A percentile compares a stretch with the other conserved stretches of the same genome.
phyloP scores from a whole-genome alignment of 2,329 filamentous ascomycete species.

The Dactylellina parvicollis region DNA sequence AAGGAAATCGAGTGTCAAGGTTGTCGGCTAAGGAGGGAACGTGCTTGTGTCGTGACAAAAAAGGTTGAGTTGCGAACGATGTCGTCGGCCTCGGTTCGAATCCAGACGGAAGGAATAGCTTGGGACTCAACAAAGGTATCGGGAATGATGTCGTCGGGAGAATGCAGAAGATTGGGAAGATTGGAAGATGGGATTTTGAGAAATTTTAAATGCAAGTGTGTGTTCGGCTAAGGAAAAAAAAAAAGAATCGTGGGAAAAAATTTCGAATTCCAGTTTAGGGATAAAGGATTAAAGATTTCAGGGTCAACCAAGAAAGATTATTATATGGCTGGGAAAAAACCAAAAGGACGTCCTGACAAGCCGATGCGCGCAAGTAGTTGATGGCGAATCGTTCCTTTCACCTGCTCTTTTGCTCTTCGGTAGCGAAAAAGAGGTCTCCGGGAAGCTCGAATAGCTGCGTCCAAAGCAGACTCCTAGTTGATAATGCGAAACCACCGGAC shows the following conservation, averaged over 20 bases:
- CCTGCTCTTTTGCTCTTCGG: constrained; percentile 13
- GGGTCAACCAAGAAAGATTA: constrained; percentile 22
- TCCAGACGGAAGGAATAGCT: constrained; percentile 24
- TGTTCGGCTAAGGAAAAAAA: constrained; percentile 49
- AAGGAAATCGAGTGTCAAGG: constrained; percentile 7
- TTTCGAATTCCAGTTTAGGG: constrained; percentile 55
- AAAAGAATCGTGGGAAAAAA: constrained; percentile 51
- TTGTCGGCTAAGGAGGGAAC: constrained; percentile 61
- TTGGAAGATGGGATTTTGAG: constrained; percentile 15
- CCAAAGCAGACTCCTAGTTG: background rate
- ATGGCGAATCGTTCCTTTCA: background rate
- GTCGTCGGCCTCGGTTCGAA: constrained; percentile 22
- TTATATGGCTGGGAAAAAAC: constrained; percentile 5
- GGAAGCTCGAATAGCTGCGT: constrained; percentile 22
- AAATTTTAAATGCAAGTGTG: constrained; percentile 33
- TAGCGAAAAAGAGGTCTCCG: constrained; percentile 14
- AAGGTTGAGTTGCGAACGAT: constrained; percentile 29
- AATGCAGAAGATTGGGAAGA: constrained; percentile 13
- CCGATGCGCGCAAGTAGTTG: no score
- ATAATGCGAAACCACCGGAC: constrained; percentile 9
- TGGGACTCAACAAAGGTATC: constrained; percentile 44
- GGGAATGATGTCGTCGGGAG: constrained; percentile 38
- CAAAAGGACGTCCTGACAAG: no score
- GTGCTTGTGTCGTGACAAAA: constrained; percentile 46
- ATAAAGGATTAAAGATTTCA: constrained; percentile 45